A percentile compares a stretch with the other conserved stretches of the same genome.
Conservation (phyloP, 139 green algal species). For the Nannochloris sp. region DNA sequence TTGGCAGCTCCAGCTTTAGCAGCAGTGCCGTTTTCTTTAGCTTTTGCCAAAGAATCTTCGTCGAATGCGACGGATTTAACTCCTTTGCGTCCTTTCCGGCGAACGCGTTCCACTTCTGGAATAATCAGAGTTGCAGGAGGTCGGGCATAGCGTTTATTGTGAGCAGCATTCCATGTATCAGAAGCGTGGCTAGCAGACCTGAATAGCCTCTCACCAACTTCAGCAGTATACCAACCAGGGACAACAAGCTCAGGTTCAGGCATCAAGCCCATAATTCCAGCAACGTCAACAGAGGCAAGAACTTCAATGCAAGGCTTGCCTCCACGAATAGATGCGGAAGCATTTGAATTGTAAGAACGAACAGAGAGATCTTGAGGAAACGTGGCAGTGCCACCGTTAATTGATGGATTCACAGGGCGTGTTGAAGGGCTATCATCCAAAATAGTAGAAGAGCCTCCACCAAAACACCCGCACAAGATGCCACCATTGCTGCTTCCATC, state of each 20-base stretch:
- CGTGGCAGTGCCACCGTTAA: too few species aligned
- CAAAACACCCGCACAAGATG: not conserved
- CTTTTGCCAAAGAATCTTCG: not conserved
- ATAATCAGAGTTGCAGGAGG: not conserved
- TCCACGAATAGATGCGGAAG: not conserved
- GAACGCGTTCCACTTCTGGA: not conserved
- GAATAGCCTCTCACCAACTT: conserved; percentile 2
- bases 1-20: not conserved
- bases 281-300: conserved; percentile 24
- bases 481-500: too few species aligned
- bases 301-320: conserved; percentile 3
- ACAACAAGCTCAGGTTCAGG: not conserved
- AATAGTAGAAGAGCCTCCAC: not conserved
- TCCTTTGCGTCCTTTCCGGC: not conserved
- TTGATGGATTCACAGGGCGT: not conserved
- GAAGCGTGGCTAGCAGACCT: not conserved
- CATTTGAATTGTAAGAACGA: not conserved
- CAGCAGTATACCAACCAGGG: conserved; percentile 16
- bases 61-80: not conserved
- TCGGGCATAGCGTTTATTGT: not conserved
- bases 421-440: not conserved
- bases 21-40: not conserved
- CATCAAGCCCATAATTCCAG: conserved; percentile 26
- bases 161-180: not conserved
- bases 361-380: not conserved